Evolutionary conservation across 2,329 filamentous ascomycete species (phyloP).

Genomic region (Chaetomium sp.): DNA sequence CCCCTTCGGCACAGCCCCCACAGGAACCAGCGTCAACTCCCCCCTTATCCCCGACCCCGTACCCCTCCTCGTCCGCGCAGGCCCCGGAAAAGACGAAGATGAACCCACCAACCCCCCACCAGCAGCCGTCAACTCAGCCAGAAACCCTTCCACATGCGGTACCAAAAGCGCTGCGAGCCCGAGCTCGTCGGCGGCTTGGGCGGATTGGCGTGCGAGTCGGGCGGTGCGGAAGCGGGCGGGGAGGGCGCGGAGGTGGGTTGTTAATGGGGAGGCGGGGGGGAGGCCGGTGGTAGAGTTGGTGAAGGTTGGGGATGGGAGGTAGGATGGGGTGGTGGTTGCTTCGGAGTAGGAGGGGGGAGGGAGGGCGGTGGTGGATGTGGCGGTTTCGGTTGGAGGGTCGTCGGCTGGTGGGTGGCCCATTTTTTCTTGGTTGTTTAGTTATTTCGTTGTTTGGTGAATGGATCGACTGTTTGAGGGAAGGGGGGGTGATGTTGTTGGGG

Average conservation of each 20-base stretch:
- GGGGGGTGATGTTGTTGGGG: too few relatives aligned
- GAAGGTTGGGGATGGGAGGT: background rate
- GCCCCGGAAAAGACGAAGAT: background rate
- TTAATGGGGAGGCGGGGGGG: conserved; percentile 17
- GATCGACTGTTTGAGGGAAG: background rate
- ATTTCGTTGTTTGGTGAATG: background rate
- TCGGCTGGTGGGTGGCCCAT: background rate
- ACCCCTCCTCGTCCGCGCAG: conserved; percentile 21
- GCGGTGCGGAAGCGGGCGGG: conserved; percentile 17
- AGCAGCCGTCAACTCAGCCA: conserved; percentile 32
- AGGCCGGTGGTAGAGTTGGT: background rate
- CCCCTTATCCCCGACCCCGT: too few relatives aligned
- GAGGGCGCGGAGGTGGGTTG: conserved; percentile 27
- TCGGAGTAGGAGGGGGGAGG: conserved; percentile 22
- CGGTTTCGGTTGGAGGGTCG: conserved; percentile 10
- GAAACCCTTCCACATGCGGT: conserved; percentile 37
- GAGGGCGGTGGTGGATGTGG: conserved; percentile 5
- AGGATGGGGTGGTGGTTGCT: conserved; percentile 12
- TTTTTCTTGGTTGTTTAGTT: background rate
- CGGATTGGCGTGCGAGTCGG: conserved; percentile 13
- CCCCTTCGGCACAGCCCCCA: conserved; percentile 30
- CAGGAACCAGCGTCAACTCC: conserved; percentile 42
- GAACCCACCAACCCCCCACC: conserved; percentile 22
- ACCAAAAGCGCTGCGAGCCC: conserved; percentile 34
- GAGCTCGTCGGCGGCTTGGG: conserved; percentile 30